Evolutionary conservation across 257 asterid species (phyloP).

Genomic region (Galeopsis tetrahit): DNA sequence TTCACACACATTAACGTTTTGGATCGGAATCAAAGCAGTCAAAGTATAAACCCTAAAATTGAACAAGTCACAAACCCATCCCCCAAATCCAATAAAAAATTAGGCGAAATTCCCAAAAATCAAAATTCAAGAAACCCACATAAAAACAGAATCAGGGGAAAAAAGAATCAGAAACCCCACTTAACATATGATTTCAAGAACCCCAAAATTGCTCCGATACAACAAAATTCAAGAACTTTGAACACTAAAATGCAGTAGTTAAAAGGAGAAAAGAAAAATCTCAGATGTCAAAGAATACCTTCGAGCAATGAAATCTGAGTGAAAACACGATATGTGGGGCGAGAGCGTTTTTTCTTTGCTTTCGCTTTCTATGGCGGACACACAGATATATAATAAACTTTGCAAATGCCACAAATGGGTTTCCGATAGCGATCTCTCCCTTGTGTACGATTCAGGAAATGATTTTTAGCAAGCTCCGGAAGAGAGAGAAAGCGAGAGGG

Average conservation of each 20-base stretch:
- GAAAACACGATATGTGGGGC: constrained; percentile 11
- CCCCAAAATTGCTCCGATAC: constrained; percentile 21
- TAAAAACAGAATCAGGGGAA: constrained; percentile 10
- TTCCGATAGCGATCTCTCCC: constrained; percentile 42
- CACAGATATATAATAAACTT: constrained; percentile 26
- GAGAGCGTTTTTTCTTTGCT: constrained; percentile 33
- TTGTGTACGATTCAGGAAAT: constrained; percentile 37
- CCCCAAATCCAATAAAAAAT: background rate
- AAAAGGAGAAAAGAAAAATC: constrained; percentile 10
- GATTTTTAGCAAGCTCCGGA: constrained; percentile 34
- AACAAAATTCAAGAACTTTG: constrained; percentile 23
- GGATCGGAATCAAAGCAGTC: constrained; percentile 39
- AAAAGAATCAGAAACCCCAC: constrained; percentile 27
- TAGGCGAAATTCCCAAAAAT: background rate
- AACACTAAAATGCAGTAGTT: constrained; percentile 17
- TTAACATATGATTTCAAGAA: constrained; percentile 23
- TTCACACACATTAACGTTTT: constrained; percentile 19
- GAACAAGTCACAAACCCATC: constrained; percentile 29
- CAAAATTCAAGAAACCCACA: constrained; percentile 17
- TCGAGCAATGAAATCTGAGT: constrained; percentile 29
- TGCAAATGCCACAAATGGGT: constrained; percentile 39
- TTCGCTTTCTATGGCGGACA: constrained; percentile 38
- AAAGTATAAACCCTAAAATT: constrained; percentile 42
- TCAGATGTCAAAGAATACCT: constrained; percentile 34
- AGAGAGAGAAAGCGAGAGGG: constrained; percentile 16